phyloP scores from a whole-genome alignment of 345 rosid species.

The Dimocarpus longan region DNA sequence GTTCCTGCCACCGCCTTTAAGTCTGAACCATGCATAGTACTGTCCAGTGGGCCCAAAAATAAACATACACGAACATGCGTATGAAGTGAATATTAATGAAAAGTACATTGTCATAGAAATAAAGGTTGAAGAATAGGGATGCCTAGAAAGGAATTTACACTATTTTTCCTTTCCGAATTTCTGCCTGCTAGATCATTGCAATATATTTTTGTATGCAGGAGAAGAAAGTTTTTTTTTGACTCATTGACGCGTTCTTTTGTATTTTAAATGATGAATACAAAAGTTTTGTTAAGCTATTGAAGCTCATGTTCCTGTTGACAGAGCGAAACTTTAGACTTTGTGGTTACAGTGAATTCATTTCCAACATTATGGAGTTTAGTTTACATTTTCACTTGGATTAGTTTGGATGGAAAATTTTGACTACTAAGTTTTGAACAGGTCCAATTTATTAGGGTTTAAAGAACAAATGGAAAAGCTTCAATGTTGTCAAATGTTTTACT shows the following conservation, averaged over 20 bases:
- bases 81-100: neutral
- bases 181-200: neutral
- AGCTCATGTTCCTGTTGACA: neutral
- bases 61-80: conserved; percentile 6
- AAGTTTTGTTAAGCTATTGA: neutral
- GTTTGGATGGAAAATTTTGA: neutral
- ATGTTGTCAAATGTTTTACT: neutral
- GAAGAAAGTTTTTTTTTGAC: neutral
- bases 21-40: conserved; percentile 3
- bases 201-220: neutral
- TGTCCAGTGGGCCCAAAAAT: conserved; percentile 8
- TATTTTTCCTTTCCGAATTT: neutral
- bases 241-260: neutral
- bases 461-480: neutral
- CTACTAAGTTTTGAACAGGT: neutral
- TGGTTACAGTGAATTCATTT: neutral
- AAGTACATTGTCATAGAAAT: neutral
- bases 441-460: neutral
- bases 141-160: neutral
- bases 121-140: neutral
- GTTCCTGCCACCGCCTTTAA: conserved; percentile 5
- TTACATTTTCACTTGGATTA: neutral
- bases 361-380: neutral
- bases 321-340: neutral
- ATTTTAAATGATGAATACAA: neutral